These are phyloP conservation scores for Candida morakotiae DNA, from an alignment of 805 yeast species.

Conservation along the genomic window DNA sequence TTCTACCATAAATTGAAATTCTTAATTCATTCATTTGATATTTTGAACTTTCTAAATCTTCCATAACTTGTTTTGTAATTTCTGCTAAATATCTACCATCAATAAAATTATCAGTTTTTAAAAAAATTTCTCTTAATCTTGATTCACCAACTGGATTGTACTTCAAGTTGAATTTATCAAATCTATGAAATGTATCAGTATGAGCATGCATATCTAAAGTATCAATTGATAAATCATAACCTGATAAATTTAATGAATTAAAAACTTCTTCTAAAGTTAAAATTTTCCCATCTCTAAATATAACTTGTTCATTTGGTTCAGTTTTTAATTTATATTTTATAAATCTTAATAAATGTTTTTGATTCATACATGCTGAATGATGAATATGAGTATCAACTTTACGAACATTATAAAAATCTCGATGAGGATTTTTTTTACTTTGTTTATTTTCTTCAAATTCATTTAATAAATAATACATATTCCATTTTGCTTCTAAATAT, in stretches of 20 bases:
- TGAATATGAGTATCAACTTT: slow-evolving; percentile 98
- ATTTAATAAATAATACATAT: slow-evolving; percentile 78
- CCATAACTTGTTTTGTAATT: slow-evolving; percentile 87
- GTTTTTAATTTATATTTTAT: slow-evolving; percentile 92
- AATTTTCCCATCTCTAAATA: slow-evolving; percentile 86
- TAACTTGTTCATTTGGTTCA: slow-evolving; percentile 82
- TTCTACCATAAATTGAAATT: slow-evolving; percentile 90
- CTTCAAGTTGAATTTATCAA: slow-evolving; percentile 94
- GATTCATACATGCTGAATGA: slow-evolving; percentile 99
- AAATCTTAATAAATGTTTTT: slow-evolving; percentile 89
- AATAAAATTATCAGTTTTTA: slow-evolving; percentile 92
- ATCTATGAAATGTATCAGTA: slow-evolving; percentile 95
- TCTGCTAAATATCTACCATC: slow-evolving; percentile 89
- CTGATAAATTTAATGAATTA: slow-evolving; percentile 83
- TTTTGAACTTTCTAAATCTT: slow-evolving; percentile 90
- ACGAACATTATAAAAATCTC: slow-evolving; percentile 95
- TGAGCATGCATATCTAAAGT: slow-evolving; percentile 99
- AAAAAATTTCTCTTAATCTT: slow-evolving; percentile 89
- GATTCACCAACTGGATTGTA: slow-evolving; percentile 99
- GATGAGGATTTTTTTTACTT: slow-evolving; percentile 89
- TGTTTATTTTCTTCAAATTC: slow-evolving; percentile 91
- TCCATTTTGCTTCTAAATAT: slow-evolving; percentile 96
- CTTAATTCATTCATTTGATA: slow-evolving; percentile 98
- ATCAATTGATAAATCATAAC: slow-evolving; percentile 92
- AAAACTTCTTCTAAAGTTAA: slow-evolving; percentile 87